These are phyloP conservation scores for Priceomyces carsonii DNA, from an alignment of 805 yeast genomes.

Conservation along the genomic window DNA sequence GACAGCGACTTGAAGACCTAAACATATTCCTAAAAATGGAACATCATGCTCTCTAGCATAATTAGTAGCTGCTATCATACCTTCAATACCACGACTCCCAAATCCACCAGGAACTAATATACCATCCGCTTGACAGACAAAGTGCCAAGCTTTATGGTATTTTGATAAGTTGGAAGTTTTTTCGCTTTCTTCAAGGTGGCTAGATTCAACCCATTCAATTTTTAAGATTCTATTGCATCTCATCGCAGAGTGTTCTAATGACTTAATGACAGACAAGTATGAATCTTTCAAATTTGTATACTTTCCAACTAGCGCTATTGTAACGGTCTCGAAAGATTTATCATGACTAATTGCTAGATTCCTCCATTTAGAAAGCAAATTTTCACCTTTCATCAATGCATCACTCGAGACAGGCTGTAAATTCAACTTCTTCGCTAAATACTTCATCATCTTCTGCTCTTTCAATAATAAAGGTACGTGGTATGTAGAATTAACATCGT, in stretches of 20 bases:
- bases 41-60: slow-evolving; percentile 96
- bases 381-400: slow-evolving; percentile 64
- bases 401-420: slow-evolving; percentile 47
- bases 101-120: slow-evolving; percentile 98
- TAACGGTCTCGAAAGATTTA: slow-evolving; percentile 79
- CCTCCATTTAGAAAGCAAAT: slow-evolving; percentile 76
- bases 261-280: slow-evolving; percentile 89
- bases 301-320: slow-evolving; percentile 96
- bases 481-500: slow-evolving; percentile 94
- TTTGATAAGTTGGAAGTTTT: slow-evolving; percentile 64
- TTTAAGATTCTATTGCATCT: slow-evolving; percentile 79
- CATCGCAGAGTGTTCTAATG: slow-evolving; percentile 95
- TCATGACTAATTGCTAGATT: slow-evolving; percentile 78
- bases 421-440: slow-evolving; percentile 65
- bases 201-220: slow-evolving; percentile 95
- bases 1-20: slow-evolving; percentile 96
- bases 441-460: slow-evolving; percentile 82
- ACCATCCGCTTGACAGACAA: slow-evolving; percentile 92
- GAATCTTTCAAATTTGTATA: slow-evolving; percentile 95
- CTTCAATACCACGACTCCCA: slow-evolving; percentile 96
- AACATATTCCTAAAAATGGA: slow-evolving; percentile 95
- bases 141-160: slow-evolving; percentile 95
- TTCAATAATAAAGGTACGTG: slow-evolving; percentile 92
- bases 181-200: slow-evolving; percentile 78
- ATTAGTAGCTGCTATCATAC: slow-evolving; percentile 95